These are phyloP conservation scores for Colletotrichum falcatum DNA, from an alignment of 2,329 filamentous ascomycete genomes.

Conservation along the genomic window DNA sequence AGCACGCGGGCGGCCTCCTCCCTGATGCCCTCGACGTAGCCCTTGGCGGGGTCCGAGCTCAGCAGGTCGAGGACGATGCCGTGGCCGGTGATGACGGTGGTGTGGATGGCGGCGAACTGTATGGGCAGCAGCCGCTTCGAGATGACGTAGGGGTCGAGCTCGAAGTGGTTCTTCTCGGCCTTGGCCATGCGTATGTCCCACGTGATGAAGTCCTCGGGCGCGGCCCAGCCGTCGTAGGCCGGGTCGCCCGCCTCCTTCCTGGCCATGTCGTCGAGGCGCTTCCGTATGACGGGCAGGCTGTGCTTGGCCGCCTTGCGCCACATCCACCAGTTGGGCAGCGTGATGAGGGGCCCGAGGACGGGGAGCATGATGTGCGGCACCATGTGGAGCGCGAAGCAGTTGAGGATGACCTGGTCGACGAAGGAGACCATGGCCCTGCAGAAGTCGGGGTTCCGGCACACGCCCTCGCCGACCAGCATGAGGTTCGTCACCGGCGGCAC, in stretches of 20 bases:
- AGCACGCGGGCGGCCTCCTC: conserved; percentile 55
- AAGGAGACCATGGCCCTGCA: conserved; percentile 62
- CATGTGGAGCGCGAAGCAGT: conserved; percentile 58
- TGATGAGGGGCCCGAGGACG: conserved; percentile 58
- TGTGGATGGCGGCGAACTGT: conserved; percentile 71
- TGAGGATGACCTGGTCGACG: conserved; percentile 61
- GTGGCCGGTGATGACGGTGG: conserved; percentile 64
- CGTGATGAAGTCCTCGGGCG: conserved; percentile 68
- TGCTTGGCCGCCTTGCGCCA: conserved; percentile 57
- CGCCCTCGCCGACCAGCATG: conserved; percentile 54
- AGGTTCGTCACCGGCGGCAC: conserved; percentile 58
- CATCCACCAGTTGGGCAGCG: conserved; percentile 60
- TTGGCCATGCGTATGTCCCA: conserved; percentile 67
- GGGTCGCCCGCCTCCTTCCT: conserved; percentile 55
- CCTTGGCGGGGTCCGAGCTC: conserved; percentile 50
- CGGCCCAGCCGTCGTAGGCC: conserved; percentile 54
- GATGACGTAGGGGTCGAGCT: conserved; percentile 61
- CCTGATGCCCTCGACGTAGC: conserved; percentile 55
- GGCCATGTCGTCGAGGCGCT: conserved; percentile 60
- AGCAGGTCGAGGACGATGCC: conserved; percentile 61
- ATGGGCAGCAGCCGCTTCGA: conserved; percentile 65
- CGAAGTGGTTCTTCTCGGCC: conserved; percentile 55
- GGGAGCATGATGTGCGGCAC: conserved; percentile 62
- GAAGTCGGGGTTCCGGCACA: conserved; percentile 58
- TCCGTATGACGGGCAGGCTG: conserved; percentile 60